Base-by-base conservation (phyloP, 2,329 filamentous ascomycete genomes). In the Pseudofabraea citricarpa region DNA sequence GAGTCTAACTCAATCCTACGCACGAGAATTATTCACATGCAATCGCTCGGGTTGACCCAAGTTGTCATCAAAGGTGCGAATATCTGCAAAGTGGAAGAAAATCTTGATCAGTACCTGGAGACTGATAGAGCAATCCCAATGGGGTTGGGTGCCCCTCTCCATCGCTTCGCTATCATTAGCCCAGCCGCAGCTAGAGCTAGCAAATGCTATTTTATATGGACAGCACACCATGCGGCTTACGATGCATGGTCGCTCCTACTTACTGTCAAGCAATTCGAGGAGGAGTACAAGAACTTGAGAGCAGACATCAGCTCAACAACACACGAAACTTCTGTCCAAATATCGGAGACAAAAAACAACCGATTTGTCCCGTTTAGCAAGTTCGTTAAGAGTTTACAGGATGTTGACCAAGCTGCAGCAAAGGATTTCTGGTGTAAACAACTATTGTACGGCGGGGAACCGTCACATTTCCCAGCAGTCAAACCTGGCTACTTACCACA, bases 211-310 rank as follows among this genome's bases (percentile, higher is more conserved):
- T 38, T 48, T 16, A 27, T 40, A 5, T 46, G 39, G 43, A 49
- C 44, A 12, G 16, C 19, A 6, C 78, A 81, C 50, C 79, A 83
- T 60, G 70, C 74, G 1, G 50, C 81, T 1, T 83, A 81, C 55
- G 79, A 83, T 59, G 79, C 79, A 16, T 83, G 79, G 79, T 79
- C 77, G 3, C 71, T 79, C 58, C 5, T 16, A 5, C 3, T 33
- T 18, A 29, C 44, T 9, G 23, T 44, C 6, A 24, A 37, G 3
- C 8, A 22, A 12, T 29, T 49, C 20, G 35, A 43, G 26, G 21
- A 38, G 22, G 40, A 23, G 6, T 46, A 46, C 15, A 71, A 73
- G 47, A 21, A 27, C 8, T 27, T 24, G 13, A 6, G 13, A 13
- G n/a, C n/a, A n/a, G n/a, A n/a, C n/a, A n/a, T 12, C 69, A 15